A percentile compares a stretch with the other conserved stretches of the same genome.
Conservation (phyloP, 352 stramenopile species). For the Elongisporangium senticosum region DNA sequence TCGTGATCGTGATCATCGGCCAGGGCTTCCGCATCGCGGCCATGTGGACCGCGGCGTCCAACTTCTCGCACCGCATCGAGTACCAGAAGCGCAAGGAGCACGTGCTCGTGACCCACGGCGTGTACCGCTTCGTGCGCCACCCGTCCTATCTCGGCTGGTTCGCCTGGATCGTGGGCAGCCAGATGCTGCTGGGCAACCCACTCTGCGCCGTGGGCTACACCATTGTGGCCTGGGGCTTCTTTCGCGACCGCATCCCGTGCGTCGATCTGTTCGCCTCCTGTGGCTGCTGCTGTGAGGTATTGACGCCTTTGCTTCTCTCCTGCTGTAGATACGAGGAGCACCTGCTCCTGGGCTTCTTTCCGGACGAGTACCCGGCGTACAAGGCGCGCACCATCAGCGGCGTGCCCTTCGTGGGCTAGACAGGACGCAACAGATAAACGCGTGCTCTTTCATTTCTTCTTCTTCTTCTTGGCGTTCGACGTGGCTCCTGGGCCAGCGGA, state of each 20-base stretch:
- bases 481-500: slow-evolving; percentile 6
- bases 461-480: slow-evolving; percentile 43
- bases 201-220: slow-evolving; percentile 85
- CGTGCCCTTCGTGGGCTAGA: slow-evolving; percentile 86
- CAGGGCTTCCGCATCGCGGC: slow-evolving; percentile 86
- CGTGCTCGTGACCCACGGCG: slow-evolving; percentile 88
- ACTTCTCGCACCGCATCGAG: slow-evolving; percentile 97
- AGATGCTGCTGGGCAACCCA: slow-evolving; percentile 92
- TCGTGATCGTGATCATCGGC: slow-evolving; percentile 75
- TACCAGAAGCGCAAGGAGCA: slow-evolving; percentile 91
- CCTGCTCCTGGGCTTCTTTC: slow-evolving; percentile 88
- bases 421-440: slow-evolving; percentile 6
- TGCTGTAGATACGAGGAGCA: slow-evolving; percentile 88
- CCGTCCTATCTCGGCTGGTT: slow-evolving; percentile 97
- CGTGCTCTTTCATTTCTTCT: slow-evolving; percentile 30
- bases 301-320: slow-evolving; percentile 6
- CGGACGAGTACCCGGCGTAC: slow-evolving; percentile 90
- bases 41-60: slow-evolving; percentile 91
- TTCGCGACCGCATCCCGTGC: slow-evolving; percentile 91
- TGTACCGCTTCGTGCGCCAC: slow-evolving; percentile 92
- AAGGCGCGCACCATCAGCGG: slow-evolving; percentile 83
- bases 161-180: slow-evolving; percentile 94
- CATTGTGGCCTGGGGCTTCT: slow-evolving; percentile 92
- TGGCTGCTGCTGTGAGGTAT: neutral
- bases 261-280: slow-evolving; percentile 6